Conservation (phyloP, 2,329 filamentous ascomycete species). For the Didymella lethalis region DNA sequence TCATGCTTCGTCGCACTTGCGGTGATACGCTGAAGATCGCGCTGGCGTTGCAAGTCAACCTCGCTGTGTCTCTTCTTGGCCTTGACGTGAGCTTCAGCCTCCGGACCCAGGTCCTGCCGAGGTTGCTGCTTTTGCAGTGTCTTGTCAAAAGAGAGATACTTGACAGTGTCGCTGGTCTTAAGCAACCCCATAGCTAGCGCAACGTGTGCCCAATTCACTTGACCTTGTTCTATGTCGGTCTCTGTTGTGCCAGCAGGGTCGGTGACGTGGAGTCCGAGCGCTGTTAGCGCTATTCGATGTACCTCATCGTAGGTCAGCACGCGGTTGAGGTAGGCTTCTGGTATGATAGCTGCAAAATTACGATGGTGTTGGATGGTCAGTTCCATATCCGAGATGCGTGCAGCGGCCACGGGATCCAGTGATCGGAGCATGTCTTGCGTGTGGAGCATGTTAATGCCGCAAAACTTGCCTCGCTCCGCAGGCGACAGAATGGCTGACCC, state of each 20-base stretch:
- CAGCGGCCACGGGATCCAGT: constrained; percentile 49
- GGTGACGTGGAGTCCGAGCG: constrained; percentile 55
- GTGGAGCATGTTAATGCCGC: constrained; percentile 69
- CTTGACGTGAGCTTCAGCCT: constrained; percentile 19
- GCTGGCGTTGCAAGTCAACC: constrained; percentile 53
- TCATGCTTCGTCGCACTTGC: constrained; percentile 73
- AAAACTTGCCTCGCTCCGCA: constrained; percentile 37
- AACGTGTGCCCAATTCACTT: constrained; percentile 53
- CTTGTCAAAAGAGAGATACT: constrained; percentile 50
- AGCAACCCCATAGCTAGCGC: constrained; percentile 54
- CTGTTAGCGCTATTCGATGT: constrained; percentile 65
- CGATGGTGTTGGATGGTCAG: constrained; percentile 27
- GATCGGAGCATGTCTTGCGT: constrained; percentile 67
- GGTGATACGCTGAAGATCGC: constrained; percentile 58
- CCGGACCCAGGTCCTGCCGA: constrained; percentile 11
- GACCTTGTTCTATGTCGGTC: constrained; percentile 12
- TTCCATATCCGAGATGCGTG: constrained; percentile 36
- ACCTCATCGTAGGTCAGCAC: constrained; percentile 68
- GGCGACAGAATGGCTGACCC: constrained; percentile 21
- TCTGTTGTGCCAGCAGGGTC: constrained; percentile 22
- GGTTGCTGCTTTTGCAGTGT: constrained; percentile 17
- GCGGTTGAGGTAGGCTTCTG: constrained; percentile 50
- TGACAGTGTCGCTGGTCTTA: constrained; percentile 57
- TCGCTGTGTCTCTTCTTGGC: constrained; percentile 23
- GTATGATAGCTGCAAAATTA: constrained; percentile 34